Percentiles rank a stretch among this genome's conserved stretches.
Conservation (phyloP, 2,329 filamentous ascomycete species). For the Scytalidium sp. region DNA sequence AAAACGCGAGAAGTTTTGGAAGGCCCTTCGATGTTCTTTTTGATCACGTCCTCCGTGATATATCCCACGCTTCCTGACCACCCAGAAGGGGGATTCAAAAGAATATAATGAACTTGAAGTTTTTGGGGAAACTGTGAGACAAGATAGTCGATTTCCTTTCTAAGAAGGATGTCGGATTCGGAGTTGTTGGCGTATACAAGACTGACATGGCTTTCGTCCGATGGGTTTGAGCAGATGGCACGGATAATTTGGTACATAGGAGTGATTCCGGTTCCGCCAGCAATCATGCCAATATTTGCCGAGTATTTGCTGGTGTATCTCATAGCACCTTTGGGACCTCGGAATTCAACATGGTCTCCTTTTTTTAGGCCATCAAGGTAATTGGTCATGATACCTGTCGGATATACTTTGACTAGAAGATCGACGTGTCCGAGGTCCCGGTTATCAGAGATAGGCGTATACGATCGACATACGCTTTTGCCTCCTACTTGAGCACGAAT, state of each 20-base stretch:
- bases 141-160: constrained; percentile 52
- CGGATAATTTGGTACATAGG: constrained; percentile 62
- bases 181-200: constrained; percentile 58
- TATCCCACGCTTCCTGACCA: constrained; percentile 50
- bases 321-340: constrained; percentile 57
- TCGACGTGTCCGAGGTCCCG: constrained; percentile 45
- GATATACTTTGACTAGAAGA: constrained; percentile 50
- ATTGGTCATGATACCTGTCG: constrained; percentile 45
- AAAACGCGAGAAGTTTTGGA: constrained; percentile 47
- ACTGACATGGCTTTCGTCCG: constrained; percentile 52
- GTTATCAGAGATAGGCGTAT: constrained; percentile 47
- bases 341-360: constrained; percentile 48
- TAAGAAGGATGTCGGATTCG: constrained; percentile 58
- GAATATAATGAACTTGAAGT: constrained; percentile 53
- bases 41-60: constrained; percentile 49
- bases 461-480: constrained; percentile 32
- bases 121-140: constrained; percentile 48
- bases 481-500: constrained; percentile 33
- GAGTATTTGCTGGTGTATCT: constrained; percentile 41
- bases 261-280: constrained; percentile 50
- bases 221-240: constrained; percentile 57
- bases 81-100: constrained; percentile 41
- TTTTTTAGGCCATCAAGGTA: constrained; percentile 45
- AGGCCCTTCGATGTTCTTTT: constrained; percentile 44
- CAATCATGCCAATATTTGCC: constrained; percentile 51